Conservation (phyloP, 495 filamentous ascomycete genomes). For the Patellaria atrata region DNA sequence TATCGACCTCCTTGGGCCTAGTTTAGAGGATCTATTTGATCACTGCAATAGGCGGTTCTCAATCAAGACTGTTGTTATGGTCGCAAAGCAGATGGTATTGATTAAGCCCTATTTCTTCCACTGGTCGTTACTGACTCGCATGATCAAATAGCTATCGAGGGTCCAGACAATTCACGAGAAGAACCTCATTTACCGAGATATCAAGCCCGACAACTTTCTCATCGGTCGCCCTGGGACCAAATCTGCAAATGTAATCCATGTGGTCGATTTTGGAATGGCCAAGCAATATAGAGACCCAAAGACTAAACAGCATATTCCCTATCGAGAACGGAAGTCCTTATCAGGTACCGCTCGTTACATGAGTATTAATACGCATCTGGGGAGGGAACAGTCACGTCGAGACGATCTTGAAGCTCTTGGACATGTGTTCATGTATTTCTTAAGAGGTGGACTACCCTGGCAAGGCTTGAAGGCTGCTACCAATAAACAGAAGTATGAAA, state of each 20-base stretch:
- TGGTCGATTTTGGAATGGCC: slow-evolving; percentile 99
- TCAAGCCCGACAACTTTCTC: slow-evolving; percentile 99
- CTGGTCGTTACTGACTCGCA: slow-evolving; percentile 9
- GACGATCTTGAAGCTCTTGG: slow-evolving; percentile 94
- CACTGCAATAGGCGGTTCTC: slow-evolving; percentile 92
- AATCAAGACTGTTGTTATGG: slow-evolving; percentile 97
- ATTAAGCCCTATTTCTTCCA: not conserved
- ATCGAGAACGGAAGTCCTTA: slow-evolving; percentile 91
- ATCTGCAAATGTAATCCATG: slow-evolving; percentile 92
- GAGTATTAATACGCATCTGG: slow-evolving; percentile 99
- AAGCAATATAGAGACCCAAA: slow-evolving; percentile 99
- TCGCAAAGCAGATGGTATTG: slow-evolving; percentile 93
- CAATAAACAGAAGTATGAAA: slow-evolving; percentile 99
- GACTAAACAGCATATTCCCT: slow-evolving; percentile 98
- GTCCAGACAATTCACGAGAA: slow-evolving; percentile 99
- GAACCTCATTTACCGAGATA: slow-evolving; percentile 98
- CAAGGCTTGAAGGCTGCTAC: slow-evolving; percentile 97
- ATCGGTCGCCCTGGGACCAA: slow-evolving; percentile 91
- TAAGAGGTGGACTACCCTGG: slow-evolving; percentile 92
- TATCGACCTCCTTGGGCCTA: slow-evolving; percentile 92
- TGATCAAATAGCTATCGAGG: slow-evolving; percentile 57
- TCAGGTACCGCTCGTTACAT: slow-evolving; percentile 97
- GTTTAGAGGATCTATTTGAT: slow-evolving; percentile 94
- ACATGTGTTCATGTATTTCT: slow-evolving; percentile 99
- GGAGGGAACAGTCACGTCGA: slow-evolving; percentile 87